Base-by-base conservation (phyloP, 305 asterid species). In the Rubia peregrina region DNA sequence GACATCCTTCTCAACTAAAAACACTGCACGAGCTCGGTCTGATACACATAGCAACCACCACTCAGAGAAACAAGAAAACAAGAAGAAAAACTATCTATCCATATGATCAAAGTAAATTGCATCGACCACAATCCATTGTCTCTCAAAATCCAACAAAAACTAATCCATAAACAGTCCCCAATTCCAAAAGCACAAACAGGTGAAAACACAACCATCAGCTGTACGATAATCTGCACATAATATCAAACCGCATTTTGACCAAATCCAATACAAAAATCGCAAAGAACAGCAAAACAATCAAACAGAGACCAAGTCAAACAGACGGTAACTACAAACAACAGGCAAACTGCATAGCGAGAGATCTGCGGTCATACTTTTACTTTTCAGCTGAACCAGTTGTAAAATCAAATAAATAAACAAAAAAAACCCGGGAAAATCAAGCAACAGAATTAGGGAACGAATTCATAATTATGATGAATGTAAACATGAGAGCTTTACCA, bases 1-100 rank as follows among this genome's bases (percentile, higher is more conserved):
- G 96, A 86, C 98, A 94, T 94, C 74, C 76, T 77, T 74, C 82
- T 41, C 71, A 55, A 74, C 61, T 68, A 64, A 26, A 43, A 75
- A 77, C 74, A 76, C 89, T 79, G 71, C 72, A 81, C 38, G 24
- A 56, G 48, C 56, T 16, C 8, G 61, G 76, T 67, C 44, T 49
- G 73, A 19, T 9, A 33, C 22, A 53, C 59, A 53, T 7, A 53
- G 24, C 19, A 53, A 53, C 24, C 17, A 53, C 59, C 59, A 22
- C 24, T 53, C 59, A 53, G 59, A 53, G 24, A 53, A 13, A 53
- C 59, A 71, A 55, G 22, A 73, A 69, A 75, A 62, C 53, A 71
- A 67, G 22, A 12, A 7, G n/a, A 51, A 36, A 30, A 12, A 56
- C 22, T 56, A 22, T 53, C 26, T 43, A 42, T 16, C 5, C 51